Evolutionary conservation across 768 basidiomycete genomes (phyloP).

Genomic region (Scleroderma bovista): DNA sequence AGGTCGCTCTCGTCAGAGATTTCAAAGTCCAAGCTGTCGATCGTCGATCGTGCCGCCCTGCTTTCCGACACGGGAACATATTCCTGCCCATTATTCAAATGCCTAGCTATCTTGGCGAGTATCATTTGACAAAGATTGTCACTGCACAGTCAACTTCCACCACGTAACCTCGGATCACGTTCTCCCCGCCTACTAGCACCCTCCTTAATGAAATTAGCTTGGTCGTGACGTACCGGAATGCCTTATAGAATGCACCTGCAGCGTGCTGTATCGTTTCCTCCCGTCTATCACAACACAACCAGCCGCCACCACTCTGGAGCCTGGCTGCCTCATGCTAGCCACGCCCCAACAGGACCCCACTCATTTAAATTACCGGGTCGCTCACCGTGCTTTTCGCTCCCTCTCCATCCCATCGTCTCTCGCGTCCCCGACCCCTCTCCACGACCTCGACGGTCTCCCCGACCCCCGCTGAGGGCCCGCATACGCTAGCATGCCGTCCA

Average conservation of each 20-base stretch:
- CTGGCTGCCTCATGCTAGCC: constrained; percentile 32
- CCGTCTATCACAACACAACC: constrained; percentile 31
- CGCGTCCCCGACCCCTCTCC: constrained; percentile 17
- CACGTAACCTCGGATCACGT: background rate
- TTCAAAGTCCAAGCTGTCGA: background rate
- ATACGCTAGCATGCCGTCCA: constrained; percentile 25
- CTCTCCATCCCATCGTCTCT: constrained; percentile 15
- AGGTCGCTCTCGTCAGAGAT: background rate
- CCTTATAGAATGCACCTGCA: constrained; percentile 21
- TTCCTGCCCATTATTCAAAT: background rate
- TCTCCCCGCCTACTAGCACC: constrained; percentile 14
- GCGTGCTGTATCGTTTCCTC: constrained; percentile 19
- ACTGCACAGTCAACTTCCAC: background rate
- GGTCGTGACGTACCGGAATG: constrained; percentile 25
- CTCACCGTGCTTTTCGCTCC: constrained; percentile 19
- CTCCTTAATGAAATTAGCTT: constrained; percentile 25
- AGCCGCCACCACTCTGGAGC: constrained; percentile 22
- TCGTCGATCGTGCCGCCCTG: background rate
- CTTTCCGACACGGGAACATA: background rate
- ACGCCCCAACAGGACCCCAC: constrained; percentile 28
- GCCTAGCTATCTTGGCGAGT: background rate
- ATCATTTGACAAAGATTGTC: background rate
- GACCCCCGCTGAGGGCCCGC: constrained; percentile 13
- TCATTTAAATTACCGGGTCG: constrained; percentile 28
- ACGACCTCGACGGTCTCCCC: constrained; percentile 21